Evolutionary conservation across 108 stramenopile species (phyloP), one percentile per base, ranked within the genome.

Genomic region (Fragilaria crotonensis): DNA sequence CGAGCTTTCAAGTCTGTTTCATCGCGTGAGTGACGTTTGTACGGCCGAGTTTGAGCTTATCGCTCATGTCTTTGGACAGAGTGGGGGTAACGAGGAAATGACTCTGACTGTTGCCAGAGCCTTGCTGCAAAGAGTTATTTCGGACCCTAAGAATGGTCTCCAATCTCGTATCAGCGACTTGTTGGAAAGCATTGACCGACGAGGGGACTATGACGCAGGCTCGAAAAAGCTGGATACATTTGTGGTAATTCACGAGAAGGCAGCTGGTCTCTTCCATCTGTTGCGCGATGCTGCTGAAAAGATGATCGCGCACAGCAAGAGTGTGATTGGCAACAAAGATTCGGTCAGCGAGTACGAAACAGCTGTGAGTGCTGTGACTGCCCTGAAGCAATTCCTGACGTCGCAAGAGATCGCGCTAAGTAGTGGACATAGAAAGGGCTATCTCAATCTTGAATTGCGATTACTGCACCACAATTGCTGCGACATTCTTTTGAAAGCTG

Each of bases 181-280:
- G 31, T 58, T 90, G 58, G 81, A 79, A 4, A 90, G 79, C 44
- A 87, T 90, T 62, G 89, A 90, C 60, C 72, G 78, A 17, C 67
- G 69, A 18, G 84, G 83, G 18, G 89, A 86, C 56, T 85, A 85
- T 57, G 84, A 90, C 59, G 77, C 81, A 1, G 89, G 85, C 30
- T 69, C 89, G 14, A 85, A 87, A 73, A 90, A 90, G 61, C 68
- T 90, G 33, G 89, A 90, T 71, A 90, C 85, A 2, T 90, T 87
- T 74, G 89, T 90, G 1, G 85, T 90, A 33, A 79, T 90, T 61
- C 89, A 90, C 44, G 85, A 90, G 41, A 90, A 90, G 52, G 85
- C 89, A 11, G 83, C 89, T 46, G 81, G 80, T 18, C 67, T 90
- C 26, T 90, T 90, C 63, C 65, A 66, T 19, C 63, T 90, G 63